These are phyloP conservation scores for Urtica urens DNA, from an alignment of 306 rosid species.

Conservation along the genomic window DNA sequence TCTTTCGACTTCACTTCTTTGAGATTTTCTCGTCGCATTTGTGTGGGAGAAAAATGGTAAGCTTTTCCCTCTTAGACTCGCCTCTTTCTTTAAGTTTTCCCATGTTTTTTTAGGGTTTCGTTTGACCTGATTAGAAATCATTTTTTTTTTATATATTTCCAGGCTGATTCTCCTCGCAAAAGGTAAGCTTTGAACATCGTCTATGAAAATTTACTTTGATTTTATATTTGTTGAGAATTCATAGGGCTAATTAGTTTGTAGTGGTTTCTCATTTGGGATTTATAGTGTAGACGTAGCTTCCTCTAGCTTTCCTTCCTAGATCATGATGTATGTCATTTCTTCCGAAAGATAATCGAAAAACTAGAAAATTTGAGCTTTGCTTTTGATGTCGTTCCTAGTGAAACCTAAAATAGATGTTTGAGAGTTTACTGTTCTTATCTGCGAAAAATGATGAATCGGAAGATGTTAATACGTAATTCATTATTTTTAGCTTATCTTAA, in stretches of 20 bases:
- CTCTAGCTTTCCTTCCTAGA: too few species aligned
- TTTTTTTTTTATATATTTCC: slow-evolving; percentile 9
- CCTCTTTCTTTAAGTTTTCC: not conserved
- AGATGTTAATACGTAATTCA: too few species aligned
- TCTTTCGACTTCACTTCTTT: slow-evolving; percentile 10
- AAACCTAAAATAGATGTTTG: too few species aligned
- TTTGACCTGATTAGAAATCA: not conserved
- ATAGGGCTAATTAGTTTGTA: not conserved
- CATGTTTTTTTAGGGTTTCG: not conserved
- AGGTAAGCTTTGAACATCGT: slow-evolving; percentile 29
- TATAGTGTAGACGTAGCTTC: too few species aligned
- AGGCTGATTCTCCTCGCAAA: slow-evolving; percentile 77
- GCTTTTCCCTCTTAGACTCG: not conserved
- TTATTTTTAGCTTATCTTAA: too few species aligned
- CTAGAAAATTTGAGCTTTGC: too few species aligned
- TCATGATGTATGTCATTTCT: too few species aligned
- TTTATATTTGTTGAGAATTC: not conserved
- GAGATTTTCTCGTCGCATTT: slow-evolving; percentile 3
- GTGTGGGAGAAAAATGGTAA: slow-evolving; percentile 33
- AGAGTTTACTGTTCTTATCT: too few species aligned
- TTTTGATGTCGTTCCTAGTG: too few species aligned
- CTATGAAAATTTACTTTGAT: not conserved
- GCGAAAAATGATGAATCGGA: too few species aligned
- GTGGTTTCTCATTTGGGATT: not conserved
- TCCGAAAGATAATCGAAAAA: too few species aligned